A percentile compares a stretch with the other conserved stretches of the same genome.
phyloP scores from a whole-genome alignment of 805 yeast species.

The Lipomyces yamanashiensis region DNA sequence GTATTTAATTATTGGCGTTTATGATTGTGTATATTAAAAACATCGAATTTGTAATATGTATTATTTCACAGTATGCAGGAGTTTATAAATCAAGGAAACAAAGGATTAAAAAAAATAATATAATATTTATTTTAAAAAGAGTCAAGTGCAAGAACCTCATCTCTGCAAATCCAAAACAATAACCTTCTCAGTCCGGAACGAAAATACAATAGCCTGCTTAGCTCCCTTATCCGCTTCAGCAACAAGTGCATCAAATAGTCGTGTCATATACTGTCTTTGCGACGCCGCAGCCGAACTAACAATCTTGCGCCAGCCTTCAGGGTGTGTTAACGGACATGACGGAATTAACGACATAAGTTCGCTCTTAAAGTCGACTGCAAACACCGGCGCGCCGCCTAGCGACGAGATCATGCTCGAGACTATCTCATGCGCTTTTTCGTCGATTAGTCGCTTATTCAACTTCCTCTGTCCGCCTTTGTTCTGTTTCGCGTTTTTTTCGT shows the following conservation, averaged over 20 bases:
- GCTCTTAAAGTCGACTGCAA: slow-evolving; percentile 77
- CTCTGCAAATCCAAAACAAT: slow-evolving; percentile 65
- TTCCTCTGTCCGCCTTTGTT: slow-evolving; percentile 72
- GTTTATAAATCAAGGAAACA: no score
- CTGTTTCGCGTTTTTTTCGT: slow-evolving; percentile 69
- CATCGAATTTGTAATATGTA: background rate
- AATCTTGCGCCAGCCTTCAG: slow-evolving; percentile 72
- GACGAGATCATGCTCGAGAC: slow-evolving; percentile 58
- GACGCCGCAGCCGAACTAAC: slow-evolving; percentile 79
- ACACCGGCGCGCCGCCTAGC: slow-evolving; percentile 69
- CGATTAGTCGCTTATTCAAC: slow-evolving; percentile 42
- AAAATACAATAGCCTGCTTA: slow-evolving; percentile 74
- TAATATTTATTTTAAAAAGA: background rate
- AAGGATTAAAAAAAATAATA: background rate
- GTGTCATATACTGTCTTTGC: slow-evolving; percentile 78
- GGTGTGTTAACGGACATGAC: slow-evolving; percentile 71
- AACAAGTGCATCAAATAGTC: slow-evolving; percentile 69
- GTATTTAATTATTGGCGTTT: slow-evolving; percentile 5
- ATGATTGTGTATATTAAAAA: slow-evolving; percentile 2
- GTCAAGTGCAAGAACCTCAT: slow-evolving; percentile 2
- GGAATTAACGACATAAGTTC: slow-evolving; percentile 85
- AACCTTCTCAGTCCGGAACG: slow-evolving; percentile 77
- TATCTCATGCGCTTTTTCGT: slow-evolving; percentile 68
- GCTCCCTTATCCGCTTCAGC: slow-evolving; percentile 60
- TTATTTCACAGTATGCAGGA: background rate